A percentile compares a stretch with the other conserved stretches of the same genome.
Conservation (phyloP, 164 flowering plant genomes). For the Buxus sempervirens region DNA sequence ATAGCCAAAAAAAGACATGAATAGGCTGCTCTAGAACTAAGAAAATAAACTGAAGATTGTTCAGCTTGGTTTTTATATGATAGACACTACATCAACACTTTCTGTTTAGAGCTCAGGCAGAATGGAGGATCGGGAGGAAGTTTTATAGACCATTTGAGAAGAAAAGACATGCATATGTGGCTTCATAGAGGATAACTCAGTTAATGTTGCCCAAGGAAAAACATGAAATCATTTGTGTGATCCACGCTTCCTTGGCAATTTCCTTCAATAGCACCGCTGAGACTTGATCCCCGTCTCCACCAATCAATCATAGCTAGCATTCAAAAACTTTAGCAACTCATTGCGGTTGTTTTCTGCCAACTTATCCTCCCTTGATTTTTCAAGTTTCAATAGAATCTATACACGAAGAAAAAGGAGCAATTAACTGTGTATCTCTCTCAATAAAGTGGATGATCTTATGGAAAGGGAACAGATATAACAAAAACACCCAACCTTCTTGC, state of each 20-base stretch:
- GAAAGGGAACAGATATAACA: background rate
- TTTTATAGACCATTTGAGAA: too few relatives aligned
- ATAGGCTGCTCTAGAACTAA: too few relatives aligned
- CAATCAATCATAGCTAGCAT: conserved; percentile 87
- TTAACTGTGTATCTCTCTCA: background rate
- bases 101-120: too few relatives aligned
- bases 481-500: conserved; percentile 69
- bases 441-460: background rate
- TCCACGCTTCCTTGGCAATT: background rate
- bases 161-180: background rate
- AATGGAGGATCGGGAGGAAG: too few relatives aligned
- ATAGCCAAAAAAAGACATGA: too few relatives aligned
- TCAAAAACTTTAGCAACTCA: conserved; percentile 85
- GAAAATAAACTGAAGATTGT: too few relatives aligned
- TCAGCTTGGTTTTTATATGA: too few relatives aligned
- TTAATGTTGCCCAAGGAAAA: background rate
- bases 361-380: conserved; percentile 94
- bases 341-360: conserved; percentile 78
- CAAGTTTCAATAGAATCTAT: conserved; percentile 87
- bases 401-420: conserved; percentile 11
- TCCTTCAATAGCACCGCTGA: background rate
- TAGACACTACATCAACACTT: too few relatives aligned
- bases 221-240: background rate
- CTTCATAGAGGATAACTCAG: background rate
- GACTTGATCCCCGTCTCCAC: background rate